Evolutionary conservation across 768 basidiomycete species (phyloP), one percentile per base, ranked within the genome.

Genomic region (Panellus pusillus): DNA sequence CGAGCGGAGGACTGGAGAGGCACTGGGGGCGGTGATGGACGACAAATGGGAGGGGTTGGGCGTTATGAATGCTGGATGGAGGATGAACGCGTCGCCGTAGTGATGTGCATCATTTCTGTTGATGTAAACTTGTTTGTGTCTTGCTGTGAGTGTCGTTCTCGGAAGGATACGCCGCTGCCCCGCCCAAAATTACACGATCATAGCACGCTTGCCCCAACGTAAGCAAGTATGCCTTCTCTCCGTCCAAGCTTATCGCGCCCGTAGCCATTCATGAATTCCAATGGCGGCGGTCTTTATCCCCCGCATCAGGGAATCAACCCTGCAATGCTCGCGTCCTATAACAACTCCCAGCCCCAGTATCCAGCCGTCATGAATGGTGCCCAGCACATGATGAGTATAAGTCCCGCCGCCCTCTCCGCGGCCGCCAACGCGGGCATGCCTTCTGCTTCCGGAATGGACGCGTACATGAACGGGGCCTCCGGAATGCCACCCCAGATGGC

Each of bases 281-380:
- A 24, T 12, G 55, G 50, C 40, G 50, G 50, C 43, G 54, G 54
- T 24, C 13, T 47, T 9, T 56, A 55, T 14, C 40, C 50, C n/a
- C 31, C 54, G 13, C 54, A 48, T 24, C 58, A 61, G 45, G 44
- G 59, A 37, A 57, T 61, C 15, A 61, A 61, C 32, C 59, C 59
- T 19, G 55, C 59, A 3, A 61, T 61, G 51, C 59, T 61, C 50
- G 58, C 58, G 51, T 57, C 54, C 5, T 61, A 46, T 37, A 54
- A 54, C 42, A 46, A 13, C 13, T 46, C 50, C 17, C 54, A 54
- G 15, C 47, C 48, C 37, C 52, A n/a, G n/a, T n/a, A n/a, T n/a
- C n/a, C n/a, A n/a, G n/a, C n/a, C n/a, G n/a, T n/a, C n/a, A n/a
- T n/a, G n/a, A n/a, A n/a, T n/a, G n/a, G n/a, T n/a, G n/a, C n/a